phyloP scores from a whole-genome alignment of 352 stramenopile species.

The Pelagophyceae sp. region DNA sequence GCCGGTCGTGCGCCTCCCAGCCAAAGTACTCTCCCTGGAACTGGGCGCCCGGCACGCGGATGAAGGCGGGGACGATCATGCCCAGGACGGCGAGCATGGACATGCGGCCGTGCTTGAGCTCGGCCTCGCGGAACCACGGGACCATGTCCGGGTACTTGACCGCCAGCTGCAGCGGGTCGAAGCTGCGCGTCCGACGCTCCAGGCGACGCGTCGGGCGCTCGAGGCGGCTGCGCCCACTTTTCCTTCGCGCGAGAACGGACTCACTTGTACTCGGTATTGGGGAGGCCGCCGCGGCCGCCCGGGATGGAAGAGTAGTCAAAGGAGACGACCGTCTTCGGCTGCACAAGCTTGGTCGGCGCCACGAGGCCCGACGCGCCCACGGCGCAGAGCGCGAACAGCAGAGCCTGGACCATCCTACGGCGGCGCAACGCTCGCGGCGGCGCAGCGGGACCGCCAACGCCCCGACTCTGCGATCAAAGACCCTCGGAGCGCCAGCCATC shows the following conservation, averaged over 20 bases:
- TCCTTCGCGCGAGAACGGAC: neutral
- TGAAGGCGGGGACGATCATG: constrained; percentile 48
- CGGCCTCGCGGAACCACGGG: constrained; percentile 9
- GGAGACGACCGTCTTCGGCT: neutral
- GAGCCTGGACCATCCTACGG: too few species aligned
- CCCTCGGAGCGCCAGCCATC: too few species aligned
- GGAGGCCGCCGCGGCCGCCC: neutral
- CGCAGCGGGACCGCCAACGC: too few species aligned
- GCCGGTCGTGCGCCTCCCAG: constrained; percentile 42
- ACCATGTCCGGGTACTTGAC: constrained; percentile 6
- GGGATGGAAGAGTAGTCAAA: constrained; percentile 9
- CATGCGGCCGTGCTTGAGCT: constrained; percentile 57
- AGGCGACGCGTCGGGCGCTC: too few species aligned
- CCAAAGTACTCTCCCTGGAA: constrained; percentile 41
- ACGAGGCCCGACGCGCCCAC: neutral
- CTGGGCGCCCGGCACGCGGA: constrained; percentile 37
- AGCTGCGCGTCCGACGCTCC: neutral
- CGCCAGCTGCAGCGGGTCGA: neutral
- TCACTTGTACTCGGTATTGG: too few species aligned
- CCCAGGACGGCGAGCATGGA: constrained; percentile 56
- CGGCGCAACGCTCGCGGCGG: too few species aligned
- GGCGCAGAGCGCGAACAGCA: neutral
- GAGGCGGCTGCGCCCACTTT: too few species aligned
- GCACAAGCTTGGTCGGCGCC: neutral
- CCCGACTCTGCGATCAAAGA: too few species aligned